phyloP scores from a whole-genome alignment of 2,329 filamentous ascomycete species.

The Curvularia eragrostidis region DNA sequence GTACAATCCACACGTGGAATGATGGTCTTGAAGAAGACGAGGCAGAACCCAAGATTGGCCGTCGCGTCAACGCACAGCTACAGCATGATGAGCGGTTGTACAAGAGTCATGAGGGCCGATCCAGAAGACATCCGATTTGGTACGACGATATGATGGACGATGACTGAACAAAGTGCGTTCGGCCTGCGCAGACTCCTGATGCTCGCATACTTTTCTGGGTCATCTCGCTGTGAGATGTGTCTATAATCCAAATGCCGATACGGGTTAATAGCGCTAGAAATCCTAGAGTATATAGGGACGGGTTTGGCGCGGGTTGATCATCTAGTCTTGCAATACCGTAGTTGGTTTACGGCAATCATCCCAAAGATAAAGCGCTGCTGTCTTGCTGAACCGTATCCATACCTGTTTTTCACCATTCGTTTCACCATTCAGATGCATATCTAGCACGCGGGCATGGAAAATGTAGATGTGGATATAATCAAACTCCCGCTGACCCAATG shows the following conservation, averaged over 20 bases:
- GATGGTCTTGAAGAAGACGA: constrained; percentile 70
- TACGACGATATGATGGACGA: constrained; percentile 42
- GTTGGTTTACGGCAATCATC: not conserved
- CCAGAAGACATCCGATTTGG: constrained; percentile 32
- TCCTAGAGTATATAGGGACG: not conserved
- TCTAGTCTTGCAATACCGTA: not conserved
- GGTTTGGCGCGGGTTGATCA: not conserved
- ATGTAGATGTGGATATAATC: constrained; percentile 42
- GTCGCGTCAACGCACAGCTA: constrained; percentile 47
- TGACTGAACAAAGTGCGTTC: constrained; percentile 24
- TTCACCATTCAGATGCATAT: not conserved
- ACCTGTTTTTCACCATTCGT: not conserved
- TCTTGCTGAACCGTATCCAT: not conserved
- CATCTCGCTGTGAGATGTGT: not conserved
- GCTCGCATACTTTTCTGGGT: constrained; percentile 1
- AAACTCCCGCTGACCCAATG: constrained; percentile 47
- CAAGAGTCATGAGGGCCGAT: constrained; percentile 25
- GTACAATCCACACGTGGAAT: constrained; percentile 79
- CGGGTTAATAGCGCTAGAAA: not conserved
- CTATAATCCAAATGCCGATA: not conserved
- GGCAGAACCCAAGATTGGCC: constrained; percentile 44
- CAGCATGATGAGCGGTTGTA: constrained; percentile 49
- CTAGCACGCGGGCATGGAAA: constrained; percentile 8
- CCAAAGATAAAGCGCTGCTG: not conserved
- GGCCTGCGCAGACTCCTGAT: constrained; percentile 9